A percentile compares a stretch with the other conserved stretches of the same genome.
phyloP scores from a whole-genome alignment of 768 basidiomycete species.

The Boletus subparvulus region DNA sequence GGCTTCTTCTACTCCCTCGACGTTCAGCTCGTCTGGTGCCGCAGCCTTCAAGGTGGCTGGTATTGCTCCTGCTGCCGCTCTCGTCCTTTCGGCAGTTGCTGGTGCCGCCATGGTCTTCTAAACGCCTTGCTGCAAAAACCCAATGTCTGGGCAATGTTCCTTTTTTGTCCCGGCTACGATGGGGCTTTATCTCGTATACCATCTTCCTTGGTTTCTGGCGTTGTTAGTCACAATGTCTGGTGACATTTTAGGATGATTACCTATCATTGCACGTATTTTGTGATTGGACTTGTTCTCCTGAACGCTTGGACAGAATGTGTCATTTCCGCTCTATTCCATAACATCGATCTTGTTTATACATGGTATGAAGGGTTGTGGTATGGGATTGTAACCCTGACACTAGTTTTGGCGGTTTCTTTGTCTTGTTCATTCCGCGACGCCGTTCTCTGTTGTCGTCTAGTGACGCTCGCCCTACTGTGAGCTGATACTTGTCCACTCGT shows the following conservation, averaged over 20 bases:
- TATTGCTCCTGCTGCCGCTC: constrained; percentile 34
- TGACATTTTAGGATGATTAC: constrained; percentile 13
- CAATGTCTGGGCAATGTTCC: neutral
- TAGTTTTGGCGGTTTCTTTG: neutral
- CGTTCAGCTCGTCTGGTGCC: constrained; percentile 25
- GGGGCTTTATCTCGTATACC: constrained; percentile 17
- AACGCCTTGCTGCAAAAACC: constrained; percentile 13
- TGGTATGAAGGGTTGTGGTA: neutral
- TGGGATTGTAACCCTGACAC: neutral
- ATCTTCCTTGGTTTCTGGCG: constrained; percentile 3
- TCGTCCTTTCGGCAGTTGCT: constrained; percentile 46
- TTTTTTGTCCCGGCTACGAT: neutral
- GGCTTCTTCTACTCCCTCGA: constrained; percentile 23
- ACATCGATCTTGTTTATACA: neutral
- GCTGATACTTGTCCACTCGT: constrained; percentile 2
- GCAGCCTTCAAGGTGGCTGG: constrained; percentile 34
- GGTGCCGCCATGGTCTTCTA: constrained; percentile 51
- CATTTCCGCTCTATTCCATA: constrained; percentile 3
- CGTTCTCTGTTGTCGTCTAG: neutral
- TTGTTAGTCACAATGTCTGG: constrained; percentile 7
- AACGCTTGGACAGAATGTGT: constrained; percentile 20
- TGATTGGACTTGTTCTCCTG: constrained; percentile 20
- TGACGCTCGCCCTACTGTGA: neutral
- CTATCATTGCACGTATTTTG: constrained; percentile 10
- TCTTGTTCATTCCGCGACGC: neutral